Evolutionary conservation across 768 basidiomycete species (phyloP).

Genomic region (Kwoniella sp.): DNA sequence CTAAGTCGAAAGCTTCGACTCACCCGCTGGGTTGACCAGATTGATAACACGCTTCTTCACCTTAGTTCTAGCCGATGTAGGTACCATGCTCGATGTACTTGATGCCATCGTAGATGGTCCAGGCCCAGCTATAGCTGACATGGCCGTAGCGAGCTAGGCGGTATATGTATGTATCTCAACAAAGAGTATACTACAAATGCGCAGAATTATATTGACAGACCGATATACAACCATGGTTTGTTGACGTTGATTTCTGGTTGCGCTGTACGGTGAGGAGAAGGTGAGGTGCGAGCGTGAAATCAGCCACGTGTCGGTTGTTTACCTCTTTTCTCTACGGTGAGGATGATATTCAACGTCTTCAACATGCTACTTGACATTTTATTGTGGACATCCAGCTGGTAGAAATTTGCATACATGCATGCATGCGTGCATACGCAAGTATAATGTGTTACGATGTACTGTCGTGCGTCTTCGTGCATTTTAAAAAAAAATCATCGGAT

Average conservation of each 20-base stretch:
- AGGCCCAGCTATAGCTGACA: constrained; percentile 28
- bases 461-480: too few relatives aligned
- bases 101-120: constrained; percentile 34
- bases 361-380: too few relatives aligned
- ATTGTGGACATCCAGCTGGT: too few relatives aligned
- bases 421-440: too few relatives aligned
- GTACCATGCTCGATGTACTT: constrained; percentile 21
- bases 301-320: constrained; percentile 31
- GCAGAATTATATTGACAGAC: too few relatives aligned
- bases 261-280: not conserved
- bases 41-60: constrained; percentile 39
- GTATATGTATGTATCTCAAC: not conserved
- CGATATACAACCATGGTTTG: constrained; percentile 2
- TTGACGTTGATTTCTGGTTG: constrained; percentile 6
- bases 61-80: constrained; percentile 20
- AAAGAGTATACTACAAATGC: too few relatives aligned
- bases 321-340: constrained; percentile 1
- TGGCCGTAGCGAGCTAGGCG: not conserved
- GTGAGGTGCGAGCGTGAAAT: constrained; percentile 14
- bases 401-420: too few relatives aligned
- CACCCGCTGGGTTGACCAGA: constrained; percentile 44
- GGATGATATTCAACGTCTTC: too few relatives aligned
- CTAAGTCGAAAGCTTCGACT: too few relatives aligned
- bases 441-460: too few relatives aligned
- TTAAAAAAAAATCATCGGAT: not conserved